Evolutionary conservation across 2,329 filamentous ascomycete species (phyloP), one percentile per base, ranked within the genome.

Genomic region (Tolypocladium pustulatum): DNA sequence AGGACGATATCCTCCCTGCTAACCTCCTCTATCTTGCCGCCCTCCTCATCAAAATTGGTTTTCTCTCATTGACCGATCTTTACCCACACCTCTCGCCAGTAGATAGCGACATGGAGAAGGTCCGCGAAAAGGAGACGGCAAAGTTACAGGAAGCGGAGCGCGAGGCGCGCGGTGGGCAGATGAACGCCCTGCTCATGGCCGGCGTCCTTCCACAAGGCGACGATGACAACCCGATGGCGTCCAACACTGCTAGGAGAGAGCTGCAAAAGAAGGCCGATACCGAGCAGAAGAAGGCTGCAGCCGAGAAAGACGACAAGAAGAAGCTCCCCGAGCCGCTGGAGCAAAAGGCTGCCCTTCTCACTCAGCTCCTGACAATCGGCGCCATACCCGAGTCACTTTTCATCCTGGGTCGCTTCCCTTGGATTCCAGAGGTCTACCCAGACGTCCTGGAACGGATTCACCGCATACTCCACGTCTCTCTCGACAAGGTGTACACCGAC

Each of bases 31-130:
- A 94, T 65, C 82, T 99, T 22, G 88, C 92, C 0, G 92, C 94
- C 1, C 81, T 97, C 38, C 82, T 99, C 36, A 92, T 99, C 74
- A 99, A 99, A 74, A 90, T 97, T 64, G 95, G 94, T 1, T 99
- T 99, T 71, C 90, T 99, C 60, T 97, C 94, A 1, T 77, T 99
- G 8, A 82, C 85, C 57, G 94, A 99, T 68, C 78, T 99, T 1
- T 97, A 96, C 70, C 87, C 91, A 20, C 94, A 99, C 70, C 81
- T 99, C 0, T 95, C 91, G 77, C 91, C 94, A 9, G 76, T 82
- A 0, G 94, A 97, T 64, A 86, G 90, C 37, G 80, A 85, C 4
- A 97, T 99, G 93, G 82, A 88, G 43, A 78, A 77, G 8, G 78
- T 96, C 56, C 86, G 84, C 62, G 80, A 84, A 46, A 84, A 86